These are phyloP conservation scores for Scytalidium sp. DNA, from an alignment of 2,329 filamentous ascomycete species.

Conservation along the genomic window DNA sequence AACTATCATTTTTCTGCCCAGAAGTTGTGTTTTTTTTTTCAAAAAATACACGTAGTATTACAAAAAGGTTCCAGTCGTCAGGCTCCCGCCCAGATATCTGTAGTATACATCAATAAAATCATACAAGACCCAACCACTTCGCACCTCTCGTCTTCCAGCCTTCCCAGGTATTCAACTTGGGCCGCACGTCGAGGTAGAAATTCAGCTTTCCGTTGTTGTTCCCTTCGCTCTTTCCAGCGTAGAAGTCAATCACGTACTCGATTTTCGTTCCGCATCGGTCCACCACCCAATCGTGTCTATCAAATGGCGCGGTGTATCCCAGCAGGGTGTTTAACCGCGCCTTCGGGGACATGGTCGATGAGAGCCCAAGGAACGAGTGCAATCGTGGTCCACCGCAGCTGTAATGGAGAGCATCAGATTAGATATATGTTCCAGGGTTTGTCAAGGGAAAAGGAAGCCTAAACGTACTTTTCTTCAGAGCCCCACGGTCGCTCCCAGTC, in stretches of 20 bases:
- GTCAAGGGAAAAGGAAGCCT: conserved; percentile 1
- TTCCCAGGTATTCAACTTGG: conserved; percentile 67
- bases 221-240: conserved; percentile 60
- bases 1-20: too few species aligned
- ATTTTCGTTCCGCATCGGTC: conserved; percentile 82
- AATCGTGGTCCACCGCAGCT: conserved; percentile 76
- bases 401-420: conserved; percentile 9
- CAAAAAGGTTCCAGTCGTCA: too few species aligned
- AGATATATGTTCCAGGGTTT: neutral
- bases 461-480: conserved; percentile 52
- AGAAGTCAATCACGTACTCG: conserved; percentile 98
- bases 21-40: too few species aligned
- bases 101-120: too few species aligned
- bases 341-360: conserved; percentile 69
- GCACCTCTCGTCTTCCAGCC: conserved; percentile 63
- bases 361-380: conserved; percentile 77
- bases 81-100: too few species aligned
- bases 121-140: conserved; percentile 48
- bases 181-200: conserved; percentile 66
- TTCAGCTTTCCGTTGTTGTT: conserved; percentile 45
- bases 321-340: conserved; percentile 79
- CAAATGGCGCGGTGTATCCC: conserved; percentile 90
- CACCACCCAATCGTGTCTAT: conserved; percentile 95
- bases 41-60: too few species aligned
- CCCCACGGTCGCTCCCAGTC: conserved; percentile 76